A percentile compares a stretch with the other conserved stretches of the same genome.
These are phyloP conservation scores for Thoreauomyces humboldtii DNA, from an alignment of 192 early-diverging fungal genomes.

Conservation along the genomic window DNA sequence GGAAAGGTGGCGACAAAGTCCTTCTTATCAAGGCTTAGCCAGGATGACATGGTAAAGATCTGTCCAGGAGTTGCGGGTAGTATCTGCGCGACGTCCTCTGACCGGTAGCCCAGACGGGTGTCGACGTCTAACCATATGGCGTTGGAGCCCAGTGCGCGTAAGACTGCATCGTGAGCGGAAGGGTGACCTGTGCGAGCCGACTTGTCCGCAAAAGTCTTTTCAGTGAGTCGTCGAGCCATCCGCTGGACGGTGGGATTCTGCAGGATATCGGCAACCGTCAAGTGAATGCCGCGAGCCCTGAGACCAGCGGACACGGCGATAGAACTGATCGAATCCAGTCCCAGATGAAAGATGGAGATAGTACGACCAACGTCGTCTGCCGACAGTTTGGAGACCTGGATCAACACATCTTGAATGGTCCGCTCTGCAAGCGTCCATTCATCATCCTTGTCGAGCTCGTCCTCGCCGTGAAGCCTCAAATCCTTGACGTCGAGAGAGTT, in stretches of 20 bases:
- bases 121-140: too few species aligned
- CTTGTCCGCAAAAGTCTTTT: not conserved
- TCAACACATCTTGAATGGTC: not conserved
- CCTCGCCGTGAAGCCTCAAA: too few species aligned
- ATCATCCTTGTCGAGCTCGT: too few species aligned
- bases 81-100: not conserved
- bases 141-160: not conserved
- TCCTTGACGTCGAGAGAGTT: not conserved
- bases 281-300: not conserved
- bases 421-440: not conserved
- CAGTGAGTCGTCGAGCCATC: constrained; percentile 7
- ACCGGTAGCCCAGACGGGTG: not conserved
- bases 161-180: not conserved
- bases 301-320: constrained; percentile 9
- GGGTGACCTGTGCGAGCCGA: not conserved
- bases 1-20: constrained; percentile 9
- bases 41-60: constrained; percentile 9
- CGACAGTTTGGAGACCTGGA: not conserved
- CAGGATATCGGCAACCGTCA: constrained; percentile 20
- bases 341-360: constrained; percentile 14
- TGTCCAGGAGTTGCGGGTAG: constrained; percentile 12
- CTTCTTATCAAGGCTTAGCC: not conserved
- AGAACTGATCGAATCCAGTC: constrained; percentile 21
- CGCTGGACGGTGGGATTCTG: constrained; percentile 5
- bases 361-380: constrained; percentile 4